phyloP scores from a whole-genome alignment of 495 filamentous ascomycete species.

The Neurospora intermedia region DNA sequence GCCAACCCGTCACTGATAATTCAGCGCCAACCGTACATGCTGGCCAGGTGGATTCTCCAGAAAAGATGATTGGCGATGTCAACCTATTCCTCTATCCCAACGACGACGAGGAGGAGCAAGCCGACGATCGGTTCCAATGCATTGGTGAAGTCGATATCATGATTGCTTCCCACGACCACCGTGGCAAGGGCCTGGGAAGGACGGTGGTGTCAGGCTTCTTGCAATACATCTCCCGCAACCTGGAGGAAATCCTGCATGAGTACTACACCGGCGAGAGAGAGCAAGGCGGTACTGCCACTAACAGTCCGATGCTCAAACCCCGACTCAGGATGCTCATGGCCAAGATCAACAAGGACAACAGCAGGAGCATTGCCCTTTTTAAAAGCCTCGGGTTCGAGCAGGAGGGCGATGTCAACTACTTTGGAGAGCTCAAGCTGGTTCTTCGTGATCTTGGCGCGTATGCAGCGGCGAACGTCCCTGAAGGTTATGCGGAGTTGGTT shows the following conservation, averaged over 20 bases:
- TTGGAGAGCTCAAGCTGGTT: slow-evolving; percentile 39
- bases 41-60: slow-evolving; percentile 38
- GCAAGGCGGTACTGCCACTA: background rate
- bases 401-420: slow-evolving; percentile 37
- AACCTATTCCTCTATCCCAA: slow-evolving; percentile 64
- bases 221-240: slow-evolving; percentile 44
- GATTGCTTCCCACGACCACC: slow-evolving; percentile 54
- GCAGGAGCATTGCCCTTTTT: slow-evolving; percentile 33
- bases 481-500: slow-evolving; percentile 17
- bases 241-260: slow-evolving; percentile 46
- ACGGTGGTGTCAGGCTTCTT: slow-evolving; percentile 59
- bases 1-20: slow-evolving; percentile 24
- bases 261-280: slow-evolving; percentile 27
- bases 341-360: slow-evolving; percentile 35
- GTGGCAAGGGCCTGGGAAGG: slow-evolving; percentile 54
- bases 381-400: slow-evolving; percentile 34
- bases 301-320: background rate
- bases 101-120: slow-evolving; percentile 25
- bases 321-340: slow-evolving; percentile 29
- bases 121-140: slow-evolving; percentile 15
- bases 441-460: slow-evolving; percentile 15
- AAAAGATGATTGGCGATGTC: slow-evolving; percentile 70
- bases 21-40: slow-evolving; percentile 6
- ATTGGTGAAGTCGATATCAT: slow-evolving; percentile 81
- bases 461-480: background rate